Conservation (phyloP, 768 basidiomycete genomes). For the Pisolithus sp. region DNA sequence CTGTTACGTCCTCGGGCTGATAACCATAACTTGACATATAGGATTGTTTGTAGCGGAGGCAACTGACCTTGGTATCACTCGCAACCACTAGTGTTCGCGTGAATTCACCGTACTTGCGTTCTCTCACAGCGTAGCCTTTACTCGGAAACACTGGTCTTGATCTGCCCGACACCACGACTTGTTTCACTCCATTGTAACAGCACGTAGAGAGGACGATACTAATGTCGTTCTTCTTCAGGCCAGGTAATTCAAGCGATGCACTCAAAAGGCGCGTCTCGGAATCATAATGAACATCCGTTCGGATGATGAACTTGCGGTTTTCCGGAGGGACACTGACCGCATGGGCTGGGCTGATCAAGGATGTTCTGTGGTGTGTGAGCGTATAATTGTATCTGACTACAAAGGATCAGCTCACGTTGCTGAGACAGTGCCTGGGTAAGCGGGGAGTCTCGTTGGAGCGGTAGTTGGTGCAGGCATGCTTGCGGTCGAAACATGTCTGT, state of each 20-base stretch:
- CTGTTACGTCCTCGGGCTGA: constrained; percentile 49
- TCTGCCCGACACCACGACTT: constrained; percentile 50
- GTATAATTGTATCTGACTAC: constrained; percentile 4
- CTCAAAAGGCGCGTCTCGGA: constrained; percentile 42
- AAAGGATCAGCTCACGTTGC: constrained; percentile 6
- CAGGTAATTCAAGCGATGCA: constrained; percentile 65
- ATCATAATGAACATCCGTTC: constrained; percentile 58
- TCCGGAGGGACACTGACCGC: constrained; percentile 4
- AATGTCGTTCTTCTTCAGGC: constrained; percentile 52
- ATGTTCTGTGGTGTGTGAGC: constrained; percentile 15
- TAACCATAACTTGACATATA: constrained; percentile 5
- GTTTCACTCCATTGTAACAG: constrained; percentile 54
- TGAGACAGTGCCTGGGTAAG: constrained; percentile 2
- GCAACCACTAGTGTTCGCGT: constrained; percentile 49
- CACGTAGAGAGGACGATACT: constrained; percentile 55
- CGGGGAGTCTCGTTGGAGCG: constrained; percentile 1
- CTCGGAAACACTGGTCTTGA: constrained; percentile 37
- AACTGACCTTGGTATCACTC: constrained; percentile 46
- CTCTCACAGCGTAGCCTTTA: constrained; percentile 40
- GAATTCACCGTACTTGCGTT: constrained; percentile 50
- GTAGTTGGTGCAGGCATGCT: constrained; percentile 8
- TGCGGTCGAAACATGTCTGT: constrained; percentile 14
- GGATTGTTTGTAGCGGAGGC: constrained; percentile 6
- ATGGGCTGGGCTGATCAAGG: constrained; percentile 22
- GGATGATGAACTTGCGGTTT: constrained; percentile 37